Evolutionary conservation across 768 basidiomycete genomes (phyloP), one percentile per base, ranked within the genome.

Genomic region (Termitomyces sp.): DNA sequence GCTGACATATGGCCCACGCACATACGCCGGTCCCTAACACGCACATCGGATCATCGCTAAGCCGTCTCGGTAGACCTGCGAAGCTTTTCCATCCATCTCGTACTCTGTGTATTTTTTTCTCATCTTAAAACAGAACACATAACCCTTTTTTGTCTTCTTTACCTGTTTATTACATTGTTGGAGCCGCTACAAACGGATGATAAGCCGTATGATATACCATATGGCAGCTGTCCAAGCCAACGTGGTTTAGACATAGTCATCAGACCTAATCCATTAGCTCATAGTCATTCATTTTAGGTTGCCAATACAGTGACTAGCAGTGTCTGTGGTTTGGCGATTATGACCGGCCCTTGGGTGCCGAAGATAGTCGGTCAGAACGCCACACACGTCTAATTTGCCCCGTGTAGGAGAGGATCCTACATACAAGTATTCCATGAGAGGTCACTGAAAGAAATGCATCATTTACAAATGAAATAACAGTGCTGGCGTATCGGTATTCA

Each of bases 21-120:
- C 5, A 39, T 56, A 62, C 61, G 61, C 55, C 55, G 61, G 54
- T 62, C 61, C 51, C 29, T 54, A 55, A 47, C 44, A 52, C 16
- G n/a, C 44, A 54, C 46, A 44, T 53, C 60, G 54, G 54, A 62
- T 62, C 60, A 62, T 58, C 51, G 41, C 41, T 37, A 36, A 48
- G 12, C 51, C 54, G 36, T 51, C n/a, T 22, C 31, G 42, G 54
- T 55, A 15, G 42, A 49, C 48, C 42, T 61, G 52, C 51, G 57
- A 47, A 52, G 47, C 44, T 34, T 51, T 55, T 56, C 15, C 16
- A 44, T 48, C 26, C 28, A 36, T 47, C 47, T 13, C 31, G n/a
- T 20, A 7, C n/a, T 54, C 60, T 24, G 29, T 39, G 12, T 50
- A 26, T 22, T 5, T 37, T 28, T 20, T 54, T 55, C 60, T 55